Base-by-base conservation (phyloP, 192 early-diverging fungal species). In the Coemansia sp. region DNA sequence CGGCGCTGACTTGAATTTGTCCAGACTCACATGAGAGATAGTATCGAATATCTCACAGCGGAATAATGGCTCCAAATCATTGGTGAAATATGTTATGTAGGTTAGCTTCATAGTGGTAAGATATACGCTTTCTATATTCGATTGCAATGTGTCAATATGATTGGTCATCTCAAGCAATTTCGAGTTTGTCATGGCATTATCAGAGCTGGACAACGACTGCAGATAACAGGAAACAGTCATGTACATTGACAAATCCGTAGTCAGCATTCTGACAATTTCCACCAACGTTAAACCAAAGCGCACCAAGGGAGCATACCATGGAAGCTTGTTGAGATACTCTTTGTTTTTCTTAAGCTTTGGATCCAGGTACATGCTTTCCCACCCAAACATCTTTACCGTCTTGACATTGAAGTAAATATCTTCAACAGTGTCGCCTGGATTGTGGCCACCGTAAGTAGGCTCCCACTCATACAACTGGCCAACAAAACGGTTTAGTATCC, bases 331-430 rank as follows among this genome's bases (percentile, higher is more conserved):
- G 14, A 25, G 0, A 4, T 61, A 32, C 11, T 14, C 41, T 0
- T 31, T 11, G 14, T 4, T 6, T n/a, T 40, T 27, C 9, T 31
- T 61, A 3, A 63, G 17, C 43, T 31, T 36, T 20, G 19, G 45
- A 14, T 63, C 62, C 1, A 8, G 1, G 22, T 63, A 49, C 45
- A 47, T 63, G 2, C 35, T 7, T 32, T 63, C 62, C 62, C 62
- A 63, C 6, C 45, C 62, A 47, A 47, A 47, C 14, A 63, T 22
- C 19, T 63, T 63, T 1, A 63, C 43, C 14, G 62, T 43, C 20
- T 47, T 47, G 17, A 63, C 36, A 9, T 19, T 36, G 8, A 25
- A 45, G 36, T 46, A 63, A 0, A 63, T 20, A 37, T 51, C 14
- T 2, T 22, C 36, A 17, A 63, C n/a, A 5, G 3, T 29, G 27